phyloP scores from a whole-genome alignment of 495 filamentous ascomycete species.

The Xylaria intraflava region DNA sequence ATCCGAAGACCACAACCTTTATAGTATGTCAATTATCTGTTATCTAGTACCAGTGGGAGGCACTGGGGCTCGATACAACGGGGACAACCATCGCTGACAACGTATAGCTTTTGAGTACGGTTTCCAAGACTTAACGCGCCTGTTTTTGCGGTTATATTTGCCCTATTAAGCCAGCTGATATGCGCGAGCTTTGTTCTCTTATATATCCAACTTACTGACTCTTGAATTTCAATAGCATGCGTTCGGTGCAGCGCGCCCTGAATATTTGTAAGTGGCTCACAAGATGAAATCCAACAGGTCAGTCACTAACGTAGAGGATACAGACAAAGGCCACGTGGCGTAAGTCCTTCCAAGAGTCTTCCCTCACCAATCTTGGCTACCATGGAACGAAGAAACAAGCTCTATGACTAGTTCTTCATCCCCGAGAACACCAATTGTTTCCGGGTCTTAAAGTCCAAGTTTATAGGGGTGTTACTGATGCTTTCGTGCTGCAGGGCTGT shows the following conservation, averaged over 20 bases:
- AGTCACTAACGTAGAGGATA: constrained; percentile 1
- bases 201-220: not conserved
- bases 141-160: not conserved
- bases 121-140: not conserved
- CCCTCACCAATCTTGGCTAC: not conserved
- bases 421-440: too few species aligned
- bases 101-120: constrained; percentile 11
- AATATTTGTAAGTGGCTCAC: constrained; percentile 8
- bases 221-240: constrained; percentile 13
- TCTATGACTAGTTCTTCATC: not conserved
- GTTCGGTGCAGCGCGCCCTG: constrained; percentile 11
- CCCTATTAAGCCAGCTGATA: not conserved
- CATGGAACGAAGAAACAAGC: not conserved
- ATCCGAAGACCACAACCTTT: constrained; percentile 55
- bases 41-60: not conserved
- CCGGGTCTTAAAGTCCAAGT: not conserved
- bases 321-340: constrained; percentile 81
- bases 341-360: not conserved
- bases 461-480: not conserved
- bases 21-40: constrained; percentile 19
- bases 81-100: not conserved
- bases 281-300: not conserved
- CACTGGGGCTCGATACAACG: not conserved
- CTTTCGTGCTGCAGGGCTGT: constrained; percentile 50
- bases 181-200: not conserved